These are phyloP conservation scores for Tremellales sp. DNA, from an alignment of 1,284 basidiomycete species.

Conservation along the genomic window DNA sequence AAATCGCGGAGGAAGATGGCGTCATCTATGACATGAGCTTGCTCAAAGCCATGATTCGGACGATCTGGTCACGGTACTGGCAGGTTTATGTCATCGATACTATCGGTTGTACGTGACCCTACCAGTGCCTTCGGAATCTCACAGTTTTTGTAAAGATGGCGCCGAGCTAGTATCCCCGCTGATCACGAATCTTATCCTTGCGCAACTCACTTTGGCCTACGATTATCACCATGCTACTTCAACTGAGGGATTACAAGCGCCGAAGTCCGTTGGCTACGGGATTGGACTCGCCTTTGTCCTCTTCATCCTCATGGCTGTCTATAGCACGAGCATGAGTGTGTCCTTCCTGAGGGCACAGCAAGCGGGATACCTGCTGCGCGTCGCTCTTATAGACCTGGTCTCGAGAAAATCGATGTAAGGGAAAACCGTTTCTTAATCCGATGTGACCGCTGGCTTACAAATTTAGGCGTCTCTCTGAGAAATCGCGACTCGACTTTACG, in stretches of 20 bases:
- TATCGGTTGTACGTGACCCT: slow-evolving; percentile 3
- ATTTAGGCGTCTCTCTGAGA: slow-evolving; percentile 18
- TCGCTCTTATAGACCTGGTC: slow-evolving; percentile 20
- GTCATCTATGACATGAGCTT: slow-evolving; percentile 57
- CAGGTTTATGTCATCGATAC: not conserved
- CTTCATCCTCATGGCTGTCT: slow-evolving; percentile 13
- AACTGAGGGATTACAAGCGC: not conserved
- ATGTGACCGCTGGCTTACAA: not conserved
- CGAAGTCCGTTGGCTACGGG: slow-evolving; percentile 14
- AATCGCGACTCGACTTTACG: slow-evolving; percentile 14
- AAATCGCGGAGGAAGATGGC: slow-evolving; percentile 17
- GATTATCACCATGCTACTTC: slow-evolving; percentile 7
- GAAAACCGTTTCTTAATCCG: no score
- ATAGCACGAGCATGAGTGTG: slow-evolving; percentile 9
- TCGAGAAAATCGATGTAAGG: slow-evolving; percentile 25
- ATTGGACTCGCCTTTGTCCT: slow-evolving; percentile 13
- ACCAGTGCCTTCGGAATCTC: not conserved
- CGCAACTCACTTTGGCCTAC: slow-evolving; percentile 12
- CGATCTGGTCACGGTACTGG: slow-evolving; percentile 1
- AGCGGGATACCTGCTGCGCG: slow-evolving; percentile 7
- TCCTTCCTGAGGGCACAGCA: slow-evolving; percentile 11
- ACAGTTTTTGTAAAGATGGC: not conserved
- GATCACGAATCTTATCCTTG: slow-evolving; percentile 18
- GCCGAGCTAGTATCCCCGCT: slow-evolving; percentile 19
- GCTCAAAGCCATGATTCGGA: slow-evolving; percentile 59